A percentile compares a stretch with the other conserved stretches of the same genome.
phyloP scores from a whole-genome alignment of 2,329 filamentous ascomycete species.

The Aureobasidium sp. region DNA sequence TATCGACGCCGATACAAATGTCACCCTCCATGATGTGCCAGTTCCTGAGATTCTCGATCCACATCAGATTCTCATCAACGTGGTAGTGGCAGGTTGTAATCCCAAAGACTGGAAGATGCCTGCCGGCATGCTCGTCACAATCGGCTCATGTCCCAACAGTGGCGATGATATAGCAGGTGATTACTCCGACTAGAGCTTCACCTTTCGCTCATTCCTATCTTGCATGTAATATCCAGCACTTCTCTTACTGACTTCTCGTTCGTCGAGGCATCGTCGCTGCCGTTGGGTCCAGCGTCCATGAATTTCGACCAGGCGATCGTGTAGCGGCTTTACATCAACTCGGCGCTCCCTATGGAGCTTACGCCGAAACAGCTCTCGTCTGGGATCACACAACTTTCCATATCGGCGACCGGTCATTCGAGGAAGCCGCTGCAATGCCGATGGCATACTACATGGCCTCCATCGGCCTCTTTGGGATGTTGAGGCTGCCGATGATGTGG shows the following conservation, averaged over 20 bases:
- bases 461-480: slow-evolving; percentile 42
- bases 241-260: neutral
- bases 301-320: slow-evolving; percentile 21
- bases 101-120: slow-evolving; percentile 19
- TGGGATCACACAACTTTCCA: slow-evolving; percentile 38
- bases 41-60: neutral
- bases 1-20: neutral
- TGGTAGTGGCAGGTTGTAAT: slow-evolving; percentile 15
- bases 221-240: neutral
- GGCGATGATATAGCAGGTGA: neutral
- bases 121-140: slow-evolving; percentile 8
- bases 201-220: neutral
- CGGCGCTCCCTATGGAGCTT: slow-evolving; percentile 29
- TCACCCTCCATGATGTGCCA: neutral
- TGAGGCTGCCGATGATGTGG: slow-evolving; percentile 46
- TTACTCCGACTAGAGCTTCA: slow-evolving; percentile 21
- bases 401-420: slow-evolving; percentile 32
- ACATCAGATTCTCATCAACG: slow-evolving; percentile 15
- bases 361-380: slow-evolving; percentile 40
- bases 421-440: slow-evolving; percentile 49
- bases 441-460: slow-evolving; percentile 50
- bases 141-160: neutral
- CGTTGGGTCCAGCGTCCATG: slow-evolving; percentile 20
- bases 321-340: slow-evolving; percentile 33
- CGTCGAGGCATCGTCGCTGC: slow-evolving; percentile 17